phyloP scores from a whole-genome alignment of 768 basidiomycete species.

The Leccinum olivaceopallidum region DNA sequence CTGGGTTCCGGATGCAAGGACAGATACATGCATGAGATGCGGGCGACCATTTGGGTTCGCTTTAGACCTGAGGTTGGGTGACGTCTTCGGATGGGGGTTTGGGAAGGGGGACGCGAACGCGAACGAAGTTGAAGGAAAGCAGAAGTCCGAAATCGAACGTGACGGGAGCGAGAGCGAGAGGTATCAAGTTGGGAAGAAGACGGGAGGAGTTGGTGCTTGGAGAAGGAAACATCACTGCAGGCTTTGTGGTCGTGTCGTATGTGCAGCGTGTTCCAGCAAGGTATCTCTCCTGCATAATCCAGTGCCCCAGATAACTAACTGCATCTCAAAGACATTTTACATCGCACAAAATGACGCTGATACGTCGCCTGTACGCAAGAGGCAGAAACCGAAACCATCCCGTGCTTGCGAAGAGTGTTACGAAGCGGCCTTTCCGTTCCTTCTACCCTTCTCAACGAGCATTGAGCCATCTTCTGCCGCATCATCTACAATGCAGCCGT shows the following conservation, averaged over 20 bases:
- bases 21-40: constrained; percentile 86
- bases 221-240: constrained; percentile 84
- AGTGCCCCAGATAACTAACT: background rate
- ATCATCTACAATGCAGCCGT: constrained; percentile 9
- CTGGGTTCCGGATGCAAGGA: constrained; percentile 88
- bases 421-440: constrained; percentile 77
- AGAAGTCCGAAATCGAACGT: constrained; percentile 13
- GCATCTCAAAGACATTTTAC: constrained; percentile 70
- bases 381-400: constrained; percentile 56
- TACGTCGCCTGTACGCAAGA: constrained; percentile 37
- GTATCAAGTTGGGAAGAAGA: constrained; percentile 8
- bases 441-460: background rate
- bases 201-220: constrained; percentile 27
- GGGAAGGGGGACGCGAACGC: constrained; percentile 45
- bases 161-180: constrained; percentile 9
- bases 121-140: constrained; percentile 12
- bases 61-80: constrained; percentile 26
- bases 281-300: constrained; percentile 39
- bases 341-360: constrained; percentile 51
- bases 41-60: constrained; percentile 64
- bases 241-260: constrained; percentile 84
- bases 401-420: constrained; percentile 87
- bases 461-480: constrained; percentile 8
- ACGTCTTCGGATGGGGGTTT: constrained; percentile 31
- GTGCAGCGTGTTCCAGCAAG: constrained; percentile 77